Conservation (phyloP, 1,139 yeast genomes). For the Lodderomyces theae region DNA sequence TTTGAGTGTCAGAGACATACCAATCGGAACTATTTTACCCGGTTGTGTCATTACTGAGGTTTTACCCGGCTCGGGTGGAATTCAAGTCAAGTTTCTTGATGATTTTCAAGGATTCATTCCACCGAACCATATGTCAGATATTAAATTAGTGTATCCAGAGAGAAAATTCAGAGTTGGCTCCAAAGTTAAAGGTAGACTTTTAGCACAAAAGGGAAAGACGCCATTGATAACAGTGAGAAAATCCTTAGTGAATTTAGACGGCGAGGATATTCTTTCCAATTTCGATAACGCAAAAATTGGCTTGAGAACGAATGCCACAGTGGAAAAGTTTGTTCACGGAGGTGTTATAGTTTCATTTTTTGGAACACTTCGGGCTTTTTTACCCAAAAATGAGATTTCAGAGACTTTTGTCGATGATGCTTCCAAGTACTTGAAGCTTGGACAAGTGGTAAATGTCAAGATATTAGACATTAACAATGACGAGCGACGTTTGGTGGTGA, state of each 20-base stretch:
- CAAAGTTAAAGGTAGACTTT: conserved; percentile 71
- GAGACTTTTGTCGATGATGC: conserved; percentile 82
- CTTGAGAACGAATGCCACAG: conserved; percentile 68
- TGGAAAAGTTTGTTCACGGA: conserved; percentile 64
- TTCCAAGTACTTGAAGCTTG: conserved; percentile 72
- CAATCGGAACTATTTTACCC: conserved; percentile 65
- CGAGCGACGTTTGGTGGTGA: conserved; percentile 59
- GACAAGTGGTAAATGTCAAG: conserved; percentile 80
- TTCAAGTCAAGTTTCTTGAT: conserved; percentile 62
- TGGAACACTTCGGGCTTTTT: conserved; percentile 71
- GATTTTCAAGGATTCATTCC: conserved; percentile 76
- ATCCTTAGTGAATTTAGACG: conserved; percentile 68
- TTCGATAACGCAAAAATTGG: conserved; percentile 58
- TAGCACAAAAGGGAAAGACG: conserved; percentile 33
- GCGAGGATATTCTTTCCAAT: conserved; percentile 51
- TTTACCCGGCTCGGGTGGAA: conserved; percentile 61
- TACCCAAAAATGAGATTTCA: conserved; percentile 85
- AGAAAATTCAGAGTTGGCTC: conserved; percentile 84
- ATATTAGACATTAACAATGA: conserved; percentile 57
- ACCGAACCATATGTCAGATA: conserved; percentile 75
- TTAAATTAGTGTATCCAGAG: conserved; percentile 83
- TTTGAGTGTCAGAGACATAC: conserved; percentile 67
- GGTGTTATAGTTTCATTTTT: conserved; percentile 87
- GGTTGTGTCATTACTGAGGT: conserved; percentile 60
- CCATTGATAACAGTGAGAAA: conserved; percentile 75